phyloP scores from a whole-genome alignment of 1,139 yeast species.

The Sugiyamaella sp. region DNA sequence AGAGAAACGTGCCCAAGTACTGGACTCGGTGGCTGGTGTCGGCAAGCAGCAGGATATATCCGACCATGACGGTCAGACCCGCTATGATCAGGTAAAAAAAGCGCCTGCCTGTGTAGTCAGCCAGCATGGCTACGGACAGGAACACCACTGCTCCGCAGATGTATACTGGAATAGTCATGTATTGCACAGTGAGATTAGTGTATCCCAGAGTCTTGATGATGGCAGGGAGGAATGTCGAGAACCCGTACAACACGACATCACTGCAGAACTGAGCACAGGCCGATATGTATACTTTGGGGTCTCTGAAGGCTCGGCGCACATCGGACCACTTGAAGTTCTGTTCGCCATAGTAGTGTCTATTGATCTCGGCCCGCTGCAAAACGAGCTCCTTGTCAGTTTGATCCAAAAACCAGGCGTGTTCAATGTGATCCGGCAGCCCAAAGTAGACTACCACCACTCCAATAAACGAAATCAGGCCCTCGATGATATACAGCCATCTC shows the following conservation, averaged over 20 bases:
- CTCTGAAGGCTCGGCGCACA: slow-evolving; percentile 44
- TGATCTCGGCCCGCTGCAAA: slow-evolving; percentile 49
- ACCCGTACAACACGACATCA: slow-evolving; percentile 44
- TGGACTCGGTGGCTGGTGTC: slow-evolving; percentile 44
- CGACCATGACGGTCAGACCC: slow-evolving; percentile 43
- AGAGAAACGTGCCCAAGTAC: slow-evolving; percentile 53
- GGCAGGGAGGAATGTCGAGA: slow-evolving; percentile 40
- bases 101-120: slow-evolving; percentile 46
- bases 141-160: slow-evolving; percentile 48
- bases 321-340: slow-evolving; percentile 21
- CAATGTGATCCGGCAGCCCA: slow-evolving; percentile 33
- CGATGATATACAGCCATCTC: slow-evolving; percentile 76
- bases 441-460: slow-evolving; percentile 38
- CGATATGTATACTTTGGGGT: slow-evolving; percentile 42
- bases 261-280: slow-evolving; percentile 52
- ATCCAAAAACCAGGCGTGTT: slow-evolving; percentile 19
- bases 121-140: slow-evolving; percentile 45
- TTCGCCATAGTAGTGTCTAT: slow-evolving; percentile 29
- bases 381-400: slow-evolving; percentile 13
- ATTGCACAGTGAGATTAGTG: slow-evolving; percentile 50
- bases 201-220: slow-evolving; percentile 43
- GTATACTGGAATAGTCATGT: slow-evolving; percentile 55
- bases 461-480: slow-evolving; percentile 54
- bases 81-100: slow-evolving; percentile 35
- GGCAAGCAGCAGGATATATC: slow-evolving; percentile 47